phyloP scores from a whole-genome alignment of 306 rosid genomes.

The Hippophae rhamnoides region DNA sequence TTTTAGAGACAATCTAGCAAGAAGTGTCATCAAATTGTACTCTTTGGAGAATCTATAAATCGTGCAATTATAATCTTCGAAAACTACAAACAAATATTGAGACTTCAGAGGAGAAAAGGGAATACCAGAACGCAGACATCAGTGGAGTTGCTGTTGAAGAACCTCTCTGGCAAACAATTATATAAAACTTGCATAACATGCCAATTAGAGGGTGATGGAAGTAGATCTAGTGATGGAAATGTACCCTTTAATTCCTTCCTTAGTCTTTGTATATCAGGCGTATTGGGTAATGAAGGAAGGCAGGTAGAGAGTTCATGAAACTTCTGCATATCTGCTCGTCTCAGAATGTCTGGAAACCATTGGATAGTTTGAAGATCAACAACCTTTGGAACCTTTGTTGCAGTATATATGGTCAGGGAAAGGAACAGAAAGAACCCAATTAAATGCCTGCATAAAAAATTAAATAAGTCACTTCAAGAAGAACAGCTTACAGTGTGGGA shows the following conservation, averaged over 20 bases:
- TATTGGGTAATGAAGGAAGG: slow-evolving; percentile 60
- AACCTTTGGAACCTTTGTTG: slow-evolving; percentile 62
- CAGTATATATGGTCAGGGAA: slow-evolving; percentile 83
- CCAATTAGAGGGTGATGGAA: slow-evolving; percentile 39
- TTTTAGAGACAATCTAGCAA: too few species aligned
- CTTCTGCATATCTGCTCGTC: slow-evolving; percentile 64
- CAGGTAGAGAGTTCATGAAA: slow-evolving; percentile 58
- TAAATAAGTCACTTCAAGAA: too few species aligned
- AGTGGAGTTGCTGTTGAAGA: slow-evolving; percentile 62
- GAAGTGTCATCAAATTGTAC: too few species aligned
- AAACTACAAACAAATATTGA: neutral
- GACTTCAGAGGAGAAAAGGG: slow-evolving; percentile 1
- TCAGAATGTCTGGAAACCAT: slow-evolving; percentile 58
- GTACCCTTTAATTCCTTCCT: slow-evolving; percentile 45
- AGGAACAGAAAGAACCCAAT: slow-evolving; percentile 92
- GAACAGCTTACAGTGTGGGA: neutral
- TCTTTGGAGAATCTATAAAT: too few species aligned
- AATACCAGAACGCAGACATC: slow-evolving; percentile 79
- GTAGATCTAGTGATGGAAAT: slow-evolving; percentile 18
- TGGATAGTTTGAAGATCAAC: slow-evolving; percentile 57
- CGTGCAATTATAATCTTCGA: neutral
- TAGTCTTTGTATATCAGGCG: slow-evolving; percentile 58
- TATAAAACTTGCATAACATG: slow-evolving; percentile 63
- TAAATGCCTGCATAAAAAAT: slow-evolving; percentile 65
- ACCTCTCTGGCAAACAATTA: slow-evolving; percentile 78